Conservation (phyloP, 2,329 filamentous ascomycete genomes). For the Curvularia spicifera region DNA sequence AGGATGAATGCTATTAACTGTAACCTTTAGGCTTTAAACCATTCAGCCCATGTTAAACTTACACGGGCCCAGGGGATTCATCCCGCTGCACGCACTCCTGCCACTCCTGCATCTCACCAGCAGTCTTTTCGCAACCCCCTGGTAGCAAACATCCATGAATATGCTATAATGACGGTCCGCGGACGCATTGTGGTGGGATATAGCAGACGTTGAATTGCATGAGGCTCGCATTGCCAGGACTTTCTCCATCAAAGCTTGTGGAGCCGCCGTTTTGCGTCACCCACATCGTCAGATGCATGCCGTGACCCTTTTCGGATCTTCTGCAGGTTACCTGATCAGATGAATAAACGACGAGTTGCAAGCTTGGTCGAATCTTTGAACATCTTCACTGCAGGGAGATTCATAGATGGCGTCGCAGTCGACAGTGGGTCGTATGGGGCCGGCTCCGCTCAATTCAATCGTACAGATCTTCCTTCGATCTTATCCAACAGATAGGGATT, state of each 20-base stretch:
- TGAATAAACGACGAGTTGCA: constrained; percentile 15
- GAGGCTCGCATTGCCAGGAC: background rate
- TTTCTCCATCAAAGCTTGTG: constrained; percentile 11
- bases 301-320: constrained; percentile 2
- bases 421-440: constrained; percentile 1
- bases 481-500: background rate
- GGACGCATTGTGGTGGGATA: background rate
- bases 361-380: background rate
- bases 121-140: constrained; percentile 6
- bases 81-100: constrained; percentile 10
- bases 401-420: constrained; percentile 8
- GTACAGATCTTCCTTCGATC: background rate
- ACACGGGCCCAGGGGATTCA: constrained; percentile 2
- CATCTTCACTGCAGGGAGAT: constrained; percentile 4
- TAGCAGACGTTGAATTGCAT: constrained; percentile 17
- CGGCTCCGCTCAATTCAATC: background rate
- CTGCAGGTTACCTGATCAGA: background rate
- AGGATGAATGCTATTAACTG: constrained; percentile 25
- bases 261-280: constrained; percentile 3
- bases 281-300: constrained; percentile 18
- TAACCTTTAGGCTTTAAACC: constrained; percentile 23
- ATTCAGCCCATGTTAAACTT: constrained; percentile 15
- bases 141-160: constrained; percentile 10
- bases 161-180: constrained; percentile 10
- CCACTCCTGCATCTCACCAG: constrained; percentile 3